phyloP scores from a whole-genome alignment of 257 asterid genomes.

The Solanum medicagineum region DNA sequence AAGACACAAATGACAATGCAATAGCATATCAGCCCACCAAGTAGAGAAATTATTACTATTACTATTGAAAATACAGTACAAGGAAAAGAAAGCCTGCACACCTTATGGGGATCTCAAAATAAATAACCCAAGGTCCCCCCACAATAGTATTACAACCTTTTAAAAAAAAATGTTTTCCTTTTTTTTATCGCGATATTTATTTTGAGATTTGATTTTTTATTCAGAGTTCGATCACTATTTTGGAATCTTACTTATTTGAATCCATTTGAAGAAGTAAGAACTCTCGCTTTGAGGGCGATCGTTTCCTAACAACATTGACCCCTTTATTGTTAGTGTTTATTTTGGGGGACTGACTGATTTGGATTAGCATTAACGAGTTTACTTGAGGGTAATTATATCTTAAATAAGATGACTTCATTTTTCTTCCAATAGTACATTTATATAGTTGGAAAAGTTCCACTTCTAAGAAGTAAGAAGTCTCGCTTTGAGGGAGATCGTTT shows the following conservation, averaged over 20 bases:
- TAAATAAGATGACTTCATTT: too few species aligned
- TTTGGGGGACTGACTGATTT: neutral
- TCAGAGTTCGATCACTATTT: neutral
- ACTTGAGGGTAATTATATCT: neutral
- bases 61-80: neutral
- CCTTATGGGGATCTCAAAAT: constrained; percentile 5
- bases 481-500: neutral
- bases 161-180: too few species aligned
- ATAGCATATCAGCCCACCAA: neutral
- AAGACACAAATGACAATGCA: neutral
- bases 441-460: too few species aligned
- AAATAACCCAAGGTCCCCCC: neutral
- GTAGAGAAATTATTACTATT: neutral
- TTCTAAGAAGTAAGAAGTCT: neutral
- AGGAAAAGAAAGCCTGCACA: constrained; percentile 3
- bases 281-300: neutral
- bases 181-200: rapidly evolving
- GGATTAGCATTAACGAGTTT: neutral
- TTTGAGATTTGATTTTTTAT: neutral
- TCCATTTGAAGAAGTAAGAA: neutral
- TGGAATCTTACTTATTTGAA: neutral
- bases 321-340: neutral
- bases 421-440: too few species aligned
- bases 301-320: neutral
- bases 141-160: neutral